Evolutionary conservation across 495 filamentous ascomycete species (phyloP), one percentile per base, ranked within the genome.

Genomic region (Glonium stellatum): DNA sequence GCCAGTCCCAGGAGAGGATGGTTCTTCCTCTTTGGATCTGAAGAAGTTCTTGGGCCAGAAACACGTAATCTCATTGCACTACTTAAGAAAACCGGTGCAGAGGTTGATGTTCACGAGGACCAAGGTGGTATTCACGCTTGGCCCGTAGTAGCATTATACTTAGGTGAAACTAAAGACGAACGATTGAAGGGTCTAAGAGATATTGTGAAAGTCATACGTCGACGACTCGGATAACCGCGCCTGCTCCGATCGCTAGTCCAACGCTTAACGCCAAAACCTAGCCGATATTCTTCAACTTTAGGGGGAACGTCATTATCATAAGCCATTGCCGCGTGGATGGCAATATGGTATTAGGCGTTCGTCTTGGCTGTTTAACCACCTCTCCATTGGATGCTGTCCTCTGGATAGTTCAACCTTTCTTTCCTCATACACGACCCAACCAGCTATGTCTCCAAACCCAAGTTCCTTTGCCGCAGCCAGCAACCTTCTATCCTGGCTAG

Each of bases 101-200:
- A 70, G 23, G 78, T 86, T 11, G 66, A 67, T 31, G 76, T 74
- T 54, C 63, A 74, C 54, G 75, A 77, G 67, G 82, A 87, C 62
- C 70, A 74, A 37, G 85, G 80, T 4, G 84, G 79, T 21, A 83
- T 90, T 57, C 88, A 92, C 73, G 87, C 85, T 11, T 91, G 88
- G 88, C 88, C 87, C 13, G 83, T 92, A 25, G 87, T 83, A 15
- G 79, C 77, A 35, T 67, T 90, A 46, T 91, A 89, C 67, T 71
- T 90, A 18, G 81, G 81, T 53, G 75, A 76, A 46, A 79, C 76
- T 22, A 67, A 71, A 46, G 73, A 76, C n/a, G 75, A 80, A 69
- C 73, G 87, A 60, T 71, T 79, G 60, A 76, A 77, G 46, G 86
- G 85, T 11, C 65, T 91, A 61, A 74, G 69, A 54, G 67, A 72